Evolutionary conservation across 202 grass and related monocot genomes (phyloP).

Genomic region (Miscanthus sacchariflorus): DNA sequence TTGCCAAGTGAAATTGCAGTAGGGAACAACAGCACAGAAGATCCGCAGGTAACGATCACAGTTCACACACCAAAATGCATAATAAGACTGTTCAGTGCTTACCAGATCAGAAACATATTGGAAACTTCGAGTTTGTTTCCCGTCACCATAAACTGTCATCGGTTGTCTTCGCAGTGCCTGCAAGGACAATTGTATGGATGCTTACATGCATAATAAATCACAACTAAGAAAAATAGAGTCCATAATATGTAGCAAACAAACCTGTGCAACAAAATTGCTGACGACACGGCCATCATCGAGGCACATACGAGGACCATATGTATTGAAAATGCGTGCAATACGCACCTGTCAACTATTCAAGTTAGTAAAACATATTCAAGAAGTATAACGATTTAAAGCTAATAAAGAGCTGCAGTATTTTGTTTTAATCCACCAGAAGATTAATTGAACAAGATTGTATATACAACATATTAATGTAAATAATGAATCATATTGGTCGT

Average conservation of each 20-base stretch:
- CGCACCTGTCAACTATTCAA: conserved; percentile 59
- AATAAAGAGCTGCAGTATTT: conserved; percentile 28
- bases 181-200: conserved; percentile 27
- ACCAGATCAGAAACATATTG: conserved; percentile 92
- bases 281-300: conserved; percentile 86
- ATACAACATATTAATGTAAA: background rate
- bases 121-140: conserved; percentile 87
- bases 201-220: background rate
- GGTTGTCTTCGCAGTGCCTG: conserved; percentile 80
- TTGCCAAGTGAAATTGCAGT: conserved; percentile 27
- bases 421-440: conserved; percentile 10
- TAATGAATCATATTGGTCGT: conserved; percentile 1
- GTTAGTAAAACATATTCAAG: conserved; percentile 39
- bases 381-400: background rate
- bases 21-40: conserved; percentile 2
- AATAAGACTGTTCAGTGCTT: conserved; percentile 23
- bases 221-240: conserved; percentile 18
- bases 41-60: conserved; percentile 18
- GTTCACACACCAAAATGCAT: conserved; percentile 12
- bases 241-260: conserved; percentile 20
- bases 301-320: conserved; percentile 91
- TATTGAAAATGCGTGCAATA: conserved; percentile 91
- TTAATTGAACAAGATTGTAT: background rate
- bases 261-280: conserved; percentile 91
- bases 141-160: conserved; percentile 85